A percentile compares a stretch with the other conserved stretches of the same genome.
Evolutionary conservation across 2,329 filamentous ascomycete species (phyloP).

Genomic region (Lecanicillium sp.): DNA sequence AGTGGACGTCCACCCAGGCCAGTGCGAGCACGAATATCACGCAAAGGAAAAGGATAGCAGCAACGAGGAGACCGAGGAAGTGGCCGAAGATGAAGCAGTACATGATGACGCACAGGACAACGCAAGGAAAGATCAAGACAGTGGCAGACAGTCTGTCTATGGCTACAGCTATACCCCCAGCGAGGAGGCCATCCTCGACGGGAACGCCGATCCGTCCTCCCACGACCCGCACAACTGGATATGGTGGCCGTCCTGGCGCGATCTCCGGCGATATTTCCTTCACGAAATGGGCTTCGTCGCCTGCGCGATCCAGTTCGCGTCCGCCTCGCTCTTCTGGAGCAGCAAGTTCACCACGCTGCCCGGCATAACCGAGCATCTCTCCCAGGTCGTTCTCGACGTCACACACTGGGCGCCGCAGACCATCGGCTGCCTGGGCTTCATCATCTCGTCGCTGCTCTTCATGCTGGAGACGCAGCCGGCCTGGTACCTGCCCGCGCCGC

Average conservation of each 20-base stretch:
- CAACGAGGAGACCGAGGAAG: not conserved
- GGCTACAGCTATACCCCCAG: too few species aligned
- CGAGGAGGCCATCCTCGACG: too few species aligned
- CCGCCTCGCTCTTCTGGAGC: constrained; percentile 57
- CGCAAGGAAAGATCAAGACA: not conserved
- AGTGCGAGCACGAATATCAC: constrained; percentile 1
- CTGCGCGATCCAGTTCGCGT: constrained; percentile 48
- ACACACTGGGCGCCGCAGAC: constrained; percentile 56
- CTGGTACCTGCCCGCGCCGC: constrained; percentile 55
- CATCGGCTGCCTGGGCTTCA: constrained; percentile 56
- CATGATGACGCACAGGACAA: not conserved
- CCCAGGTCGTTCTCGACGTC: constrained; percentile 41
- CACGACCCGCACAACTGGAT: not conserved
- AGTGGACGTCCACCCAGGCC: not conserved
- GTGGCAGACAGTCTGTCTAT: too few species aligned
- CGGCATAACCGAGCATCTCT: constrained; percentile 51
- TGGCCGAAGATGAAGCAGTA: not conserved
- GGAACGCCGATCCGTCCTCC: too few species aligned
- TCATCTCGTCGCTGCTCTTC: constrained; percentile 51
- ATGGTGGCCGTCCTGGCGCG: constrained; percentile 5
- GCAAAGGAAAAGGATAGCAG: not conserved
- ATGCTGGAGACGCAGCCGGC: constrained; percentile 60
- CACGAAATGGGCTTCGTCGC: constrained; percentile 58
- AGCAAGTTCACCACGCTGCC: constrained; percentile 29
- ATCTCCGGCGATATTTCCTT: constrained; percentile 20